These are phyloP conservation scores for Trypanosoma cruzi DNA, from an alignment of 208 protist genomes.

Conservation along the genomic window DNA sequence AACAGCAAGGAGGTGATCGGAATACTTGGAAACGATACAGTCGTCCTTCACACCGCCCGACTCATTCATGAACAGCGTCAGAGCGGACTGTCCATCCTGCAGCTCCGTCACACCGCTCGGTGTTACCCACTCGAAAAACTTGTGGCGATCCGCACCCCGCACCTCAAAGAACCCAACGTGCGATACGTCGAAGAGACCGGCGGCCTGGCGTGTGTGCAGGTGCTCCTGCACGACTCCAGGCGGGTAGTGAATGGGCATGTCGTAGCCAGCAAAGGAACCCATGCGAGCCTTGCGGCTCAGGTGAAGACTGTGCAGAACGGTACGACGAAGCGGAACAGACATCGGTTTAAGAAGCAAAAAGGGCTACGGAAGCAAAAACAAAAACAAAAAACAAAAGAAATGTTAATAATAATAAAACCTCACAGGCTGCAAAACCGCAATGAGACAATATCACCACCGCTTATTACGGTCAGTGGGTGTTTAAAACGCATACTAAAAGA, in stretches of 20 bases:
- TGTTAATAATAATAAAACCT: neutral
- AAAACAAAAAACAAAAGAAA: constrained; percentile 11
- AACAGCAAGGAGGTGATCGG: constrained; percentile 94
- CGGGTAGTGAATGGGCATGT: constrained; percentile 96
- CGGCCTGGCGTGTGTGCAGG: constrained; percentile 81
- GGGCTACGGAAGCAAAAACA: constrained; percentile 1
- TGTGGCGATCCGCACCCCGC: constrained; percentile 88
- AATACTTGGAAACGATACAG: constrained; percentile 92
- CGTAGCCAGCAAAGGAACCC: constrained; percentile 95
- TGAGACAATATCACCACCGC: too few species aligned
- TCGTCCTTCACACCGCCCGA: constrained; percentile 96
- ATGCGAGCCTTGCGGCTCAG: constrained; percentile 92
- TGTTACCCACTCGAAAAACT: constrained; percentile 94
- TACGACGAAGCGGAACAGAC: constrained; percentile 45
- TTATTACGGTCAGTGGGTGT: too few species aligned
- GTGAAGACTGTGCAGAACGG: constrained; percentile 87
- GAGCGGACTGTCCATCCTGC: constrained; percentile 35
- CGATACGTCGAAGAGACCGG: constrained; percentile 97
- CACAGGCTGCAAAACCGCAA: neutral
- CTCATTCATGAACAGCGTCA: constrained; percentile 95
- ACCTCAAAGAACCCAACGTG: constrained; percentile 96
- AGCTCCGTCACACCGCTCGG: constrained; percentile 81
- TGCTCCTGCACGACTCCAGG: constrained; percentile 90
- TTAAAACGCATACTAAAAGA: too few species aligned
- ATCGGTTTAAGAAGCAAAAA: constrained; percentile 27